Conservation (phyloP, 306 rosid genomes). For the Malus orientalis region DNA sequence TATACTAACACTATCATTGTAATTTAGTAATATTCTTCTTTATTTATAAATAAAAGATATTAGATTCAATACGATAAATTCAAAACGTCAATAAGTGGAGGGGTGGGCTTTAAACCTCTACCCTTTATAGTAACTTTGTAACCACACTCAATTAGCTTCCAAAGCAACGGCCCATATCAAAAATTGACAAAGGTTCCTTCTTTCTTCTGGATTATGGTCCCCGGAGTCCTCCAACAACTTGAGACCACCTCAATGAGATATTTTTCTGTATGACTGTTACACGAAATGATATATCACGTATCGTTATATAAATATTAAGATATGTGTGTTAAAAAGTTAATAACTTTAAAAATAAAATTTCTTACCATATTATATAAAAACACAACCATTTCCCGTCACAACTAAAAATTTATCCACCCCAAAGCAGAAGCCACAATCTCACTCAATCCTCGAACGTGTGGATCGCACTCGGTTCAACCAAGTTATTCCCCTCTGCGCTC, state of each 20-base stretch:
- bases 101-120: background rate
- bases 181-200: too few relatives aligned
- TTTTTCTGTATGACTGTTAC: too few relatives aligned
- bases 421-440: background rate
- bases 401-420: too few relatives aligned
- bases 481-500: background rate
- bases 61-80: too few relatives aligned
- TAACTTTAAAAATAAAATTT: too few relatives aligned
- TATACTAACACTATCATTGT: too few relatives aligned
- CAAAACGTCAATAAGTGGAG: background rate
- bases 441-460: constrained; percentile 14
- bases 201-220: background rate
- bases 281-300: fast-evolving
- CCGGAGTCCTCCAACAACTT: background rate
- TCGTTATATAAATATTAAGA: too few relatives aligned
- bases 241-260: background rate
- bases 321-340: too few relatives aligned
- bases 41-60: too few relatives aligned
- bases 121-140: background rate
- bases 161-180: background rate
- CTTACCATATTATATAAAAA: fast-evolving
- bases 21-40: too few relatives aligned
- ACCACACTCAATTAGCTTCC: background rate
- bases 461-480: background rate
- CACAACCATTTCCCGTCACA: too few relatives aligned